phyloP scores from a whole-genome alignment of 2,329 filamentous ascomycete genomes.

The Pseudogymnoascus pannorum region DNA sequence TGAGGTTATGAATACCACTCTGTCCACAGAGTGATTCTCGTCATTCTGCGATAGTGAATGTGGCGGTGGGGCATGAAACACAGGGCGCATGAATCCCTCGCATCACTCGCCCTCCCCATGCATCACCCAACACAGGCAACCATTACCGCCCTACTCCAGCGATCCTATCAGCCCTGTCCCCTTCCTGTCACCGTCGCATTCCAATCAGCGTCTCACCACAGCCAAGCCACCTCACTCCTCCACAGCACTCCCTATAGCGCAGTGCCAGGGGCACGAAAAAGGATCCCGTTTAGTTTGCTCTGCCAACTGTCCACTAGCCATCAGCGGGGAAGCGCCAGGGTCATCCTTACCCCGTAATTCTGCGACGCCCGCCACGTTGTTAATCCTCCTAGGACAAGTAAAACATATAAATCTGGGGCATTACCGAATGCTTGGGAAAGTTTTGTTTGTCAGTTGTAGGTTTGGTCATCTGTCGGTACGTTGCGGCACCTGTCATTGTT shows the following conservation, averaged over 20 bases:
- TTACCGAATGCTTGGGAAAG: not conserved
- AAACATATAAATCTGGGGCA: not conserved
- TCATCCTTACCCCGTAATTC: not conserved
- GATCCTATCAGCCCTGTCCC: not conserved
- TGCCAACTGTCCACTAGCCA: not conserved
- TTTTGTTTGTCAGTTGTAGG: too few species aligned
- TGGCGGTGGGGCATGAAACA: not conserved
- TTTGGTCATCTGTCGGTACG: not conserved
- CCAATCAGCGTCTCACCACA: not conserved
- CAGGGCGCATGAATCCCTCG: not conserved
- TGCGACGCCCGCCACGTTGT: not conserved
- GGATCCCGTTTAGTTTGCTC: not conserved
- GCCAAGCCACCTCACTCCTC: not conserved
- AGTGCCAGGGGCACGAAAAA: not conserved
- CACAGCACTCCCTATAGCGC: not conserved
- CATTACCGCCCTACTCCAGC: not conserved
- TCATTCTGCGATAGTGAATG: not conserved
- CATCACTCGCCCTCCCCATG: not conserved
- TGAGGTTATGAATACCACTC: not conserved
- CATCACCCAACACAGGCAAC: not conserved
- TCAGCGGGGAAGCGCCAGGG: not conserved
- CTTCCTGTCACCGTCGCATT: not conserved
- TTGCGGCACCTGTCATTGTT: not conserved
- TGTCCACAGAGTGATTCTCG: not conserved
- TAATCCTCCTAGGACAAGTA: not conserved